These are phyloP conservation scores for Salisapilia sapeloensis DNA, from an alignment of 352 stramenopile genomes.

Conservation along the genomic window DNA sequence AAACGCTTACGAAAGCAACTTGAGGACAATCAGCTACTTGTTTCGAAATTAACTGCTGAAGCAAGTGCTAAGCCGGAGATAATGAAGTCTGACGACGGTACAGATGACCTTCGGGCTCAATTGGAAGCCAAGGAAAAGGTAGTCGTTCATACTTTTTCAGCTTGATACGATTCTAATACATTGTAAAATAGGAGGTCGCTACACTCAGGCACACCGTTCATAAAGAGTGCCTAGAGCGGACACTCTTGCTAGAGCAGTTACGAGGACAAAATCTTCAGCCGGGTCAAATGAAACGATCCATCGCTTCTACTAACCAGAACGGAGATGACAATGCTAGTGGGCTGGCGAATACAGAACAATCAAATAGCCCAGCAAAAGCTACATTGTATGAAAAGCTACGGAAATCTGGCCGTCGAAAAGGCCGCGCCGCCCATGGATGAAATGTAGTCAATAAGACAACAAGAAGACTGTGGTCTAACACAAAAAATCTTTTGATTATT, in stretches of 20 bases:
- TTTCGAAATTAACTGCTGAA: constrained; percentile 1
- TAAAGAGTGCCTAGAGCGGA: constrained; percentile 66
- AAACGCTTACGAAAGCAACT: background rate
- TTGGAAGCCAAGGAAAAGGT: constrained; percentile 1
- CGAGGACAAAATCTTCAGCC: too few relatives aligned
- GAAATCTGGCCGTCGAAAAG: constrained; percentile 30
- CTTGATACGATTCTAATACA: background rate
- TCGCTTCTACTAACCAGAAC: constrained; percentile 5
- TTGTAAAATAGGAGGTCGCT: constrained; percentile 31
- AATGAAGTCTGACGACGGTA: constrained; percentile 1
- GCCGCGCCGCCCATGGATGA: too few relatives aligned
- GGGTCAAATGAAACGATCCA: constrained; percentile 48
- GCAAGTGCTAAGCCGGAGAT: constrained; percentile 1
- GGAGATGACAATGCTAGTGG: constrained; percentile 2
- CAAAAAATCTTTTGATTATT: too few relatives aligned
- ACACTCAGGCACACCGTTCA: constrained; percentile 70
- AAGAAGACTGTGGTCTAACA: too few relatives aligned
- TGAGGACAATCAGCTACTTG: background rate
- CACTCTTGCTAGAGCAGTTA: constrained; percentile 57
- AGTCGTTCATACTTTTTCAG: background rate
- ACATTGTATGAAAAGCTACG: constrained; percentile 72
- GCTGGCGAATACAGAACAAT: constrained; percentile 1
- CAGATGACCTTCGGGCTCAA: background rate
- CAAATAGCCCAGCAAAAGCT: constrained; percentile 12
- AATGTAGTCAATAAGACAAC: too few relatives aligned